phyloP scores from a whole-genome alignment of 2,329 filamentous ascomycete species.

The Cladorrhinum sp. region DNA sequence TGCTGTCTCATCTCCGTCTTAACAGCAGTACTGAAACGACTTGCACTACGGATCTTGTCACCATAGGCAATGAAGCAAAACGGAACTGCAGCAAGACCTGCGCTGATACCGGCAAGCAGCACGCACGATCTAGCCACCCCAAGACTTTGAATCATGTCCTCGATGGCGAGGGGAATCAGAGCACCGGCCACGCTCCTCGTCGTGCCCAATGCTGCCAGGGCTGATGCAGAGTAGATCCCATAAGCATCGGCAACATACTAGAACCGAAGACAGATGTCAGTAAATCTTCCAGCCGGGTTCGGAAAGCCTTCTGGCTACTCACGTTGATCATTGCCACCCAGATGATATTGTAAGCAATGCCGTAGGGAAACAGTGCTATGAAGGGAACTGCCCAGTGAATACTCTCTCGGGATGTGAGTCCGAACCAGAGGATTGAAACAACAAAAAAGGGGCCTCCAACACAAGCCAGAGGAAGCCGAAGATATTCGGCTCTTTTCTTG shows the following conservation, averaged over 20 bases:
- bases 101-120: constrained; percentile 46
- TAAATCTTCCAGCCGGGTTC: background rate
- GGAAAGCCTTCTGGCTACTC: background rate
- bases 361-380: constrained; percentile 28
- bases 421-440: constrained; percentile 30
- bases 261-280: background rate
- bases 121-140: constrained; percentile 42
- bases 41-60: constrained; percentile 42
- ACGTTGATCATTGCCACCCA: constrained; percentile 31
- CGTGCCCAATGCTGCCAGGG: constrained; percentile 27
- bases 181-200: constrained; percentile 29
- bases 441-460: constrained; percentile 28
- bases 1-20: constrained; percentile 43
- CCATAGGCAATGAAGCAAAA: constrained; percentile 48
- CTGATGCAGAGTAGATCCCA: constrained; percentile 30
- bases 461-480: constrained; percentile 31
- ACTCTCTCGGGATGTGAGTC: constrained; percentile 25
- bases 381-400: constrained; percentile 31
- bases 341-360: constrained; percentile 30
- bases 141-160: constrained; percentile 28
- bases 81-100: constrained; percentile 46
- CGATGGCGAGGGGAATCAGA: constrained; percentile 27
- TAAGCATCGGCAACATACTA: constrained; percentile 30
- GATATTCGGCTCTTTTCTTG: constrained; percentile 28
- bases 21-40: constrained; percentile 30